A percentile compares a stretch with the other conserved stretches of the same genome.
These are phyloP conservation scores for Syncephalastrum sp. DNA, from an alignment of 371 early-diverging fungal genomes.

Conservation along the genomic window DNA sequence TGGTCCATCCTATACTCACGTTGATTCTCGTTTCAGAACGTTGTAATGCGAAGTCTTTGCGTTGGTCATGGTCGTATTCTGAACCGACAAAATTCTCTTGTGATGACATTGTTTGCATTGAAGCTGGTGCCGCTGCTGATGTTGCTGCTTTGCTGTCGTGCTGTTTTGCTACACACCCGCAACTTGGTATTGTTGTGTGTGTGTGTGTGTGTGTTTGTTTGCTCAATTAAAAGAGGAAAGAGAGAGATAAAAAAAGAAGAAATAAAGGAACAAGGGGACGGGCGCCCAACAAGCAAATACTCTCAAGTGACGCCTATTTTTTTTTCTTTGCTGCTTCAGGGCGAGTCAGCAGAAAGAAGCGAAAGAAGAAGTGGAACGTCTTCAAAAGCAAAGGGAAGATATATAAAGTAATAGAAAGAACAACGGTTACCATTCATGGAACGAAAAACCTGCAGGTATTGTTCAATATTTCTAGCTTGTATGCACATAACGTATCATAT, in stretches of 20 bases:
- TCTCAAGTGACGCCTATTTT: not conserved
- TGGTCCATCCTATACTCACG: not conserved
- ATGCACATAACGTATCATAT: too few relatives aligned
- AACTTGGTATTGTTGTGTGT: not conserved
- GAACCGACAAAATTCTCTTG: constrained; percentile 10
- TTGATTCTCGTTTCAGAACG: constrained; percentile 6
- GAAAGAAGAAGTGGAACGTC: not conserved
- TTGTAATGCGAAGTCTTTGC: constrained; percentile 9
- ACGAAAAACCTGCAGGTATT: too few relatives aligned
- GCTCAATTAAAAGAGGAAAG: not conserved
- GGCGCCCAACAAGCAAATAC: not conserved
- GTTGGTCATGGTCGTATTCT: constrained; percentile 6
- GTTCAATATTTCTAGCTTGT: too few relatives aligned
- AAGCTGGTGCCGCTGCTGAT: not conserved
- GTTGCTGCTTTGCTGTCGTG: constrained; percentile 4
- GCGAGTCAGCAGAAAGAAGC: not conserved
- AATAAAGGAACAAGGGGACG: constrained; percentile 2
- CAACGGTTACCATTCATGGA: too few relatives aligned
- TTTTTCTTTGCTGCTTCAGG: not conserved
- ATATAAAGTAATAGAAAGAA: not conserved
- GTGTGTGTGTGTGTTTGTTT: not conserved
- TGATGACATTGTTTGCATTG: constrained; percentile 9
- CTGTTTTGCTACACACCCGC: not conserved
- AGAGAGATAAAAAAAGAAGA: constrained; percentile 9
- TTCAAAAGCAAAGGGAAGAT: not conserved